Evolutionary conservation across 441 rosid genomes (phyloP).

Genomic region (Pelargonium cotyledonis): DNA sequence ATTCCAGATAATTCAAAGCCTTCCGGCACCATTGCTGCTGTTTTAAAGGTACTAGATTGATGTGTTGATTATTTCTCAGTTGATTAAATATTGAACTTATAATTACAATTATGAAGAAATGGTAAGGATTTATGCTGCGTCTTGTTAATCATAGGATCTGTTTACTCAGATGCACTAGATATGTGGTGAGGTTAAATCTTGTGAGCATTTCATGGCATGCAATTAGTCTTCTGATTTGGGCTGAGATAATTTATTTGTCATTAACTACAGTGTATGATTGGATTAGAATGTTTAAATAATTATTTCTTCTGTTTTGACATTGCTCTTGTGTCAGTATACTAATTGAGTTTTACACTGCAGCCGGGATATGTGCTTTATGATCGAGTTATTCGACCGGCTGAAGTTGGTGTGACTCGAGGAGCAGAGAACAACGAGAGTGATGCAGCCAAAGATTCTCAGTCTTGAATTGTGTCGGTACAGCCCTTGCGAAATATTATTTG

Average conservation of each 20-base stretch:
- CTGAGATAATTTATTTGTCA: no score
- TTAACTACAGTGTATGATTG: no score
- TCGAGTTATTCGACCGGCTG: conserved; percentile 83
- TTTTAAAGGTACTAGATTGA: conserved; percentile 55
- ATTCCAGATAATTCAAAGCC: conserved; percentile 83
- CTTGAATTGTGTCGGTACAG: conserved; percentile 7
- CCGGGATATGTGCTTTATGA: conserved; percentile 67
- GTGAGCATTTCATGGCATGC: no score
- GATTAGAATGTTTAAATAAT: no score
- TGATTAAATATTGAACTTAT: no score
- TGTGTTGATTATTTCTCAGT: neutral
- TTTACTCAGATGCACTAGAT: neutral
- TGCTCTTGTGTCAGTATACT: no score
- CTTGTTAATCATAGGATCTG: neutral
- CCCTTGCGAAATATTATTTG: neutral
- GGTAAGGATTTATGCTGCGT: neutral
- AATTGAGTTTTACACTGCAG: conserved; percentile 31
- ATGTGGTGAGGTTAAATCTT: neutral
- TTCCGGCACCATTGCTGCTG: conserved; percentile 75
- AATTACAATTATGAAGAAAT: no score
- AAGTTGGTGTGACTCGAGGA: conserved; percentile 71
- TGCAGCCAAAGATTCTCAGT: conserved; percentile 25
- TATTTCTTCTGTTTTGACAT: no score
- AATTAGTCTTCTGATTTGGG: no score
- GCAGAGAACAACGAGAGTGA: conserved; percentile 21